A percentile compares a stretch with the other conserved stretches of the same genome.
These are phyloP conservation scores for Lathyrus aphaca DNA, from an alignment of 306 rosid genomes.

Conservation along the genomic window DNA sequence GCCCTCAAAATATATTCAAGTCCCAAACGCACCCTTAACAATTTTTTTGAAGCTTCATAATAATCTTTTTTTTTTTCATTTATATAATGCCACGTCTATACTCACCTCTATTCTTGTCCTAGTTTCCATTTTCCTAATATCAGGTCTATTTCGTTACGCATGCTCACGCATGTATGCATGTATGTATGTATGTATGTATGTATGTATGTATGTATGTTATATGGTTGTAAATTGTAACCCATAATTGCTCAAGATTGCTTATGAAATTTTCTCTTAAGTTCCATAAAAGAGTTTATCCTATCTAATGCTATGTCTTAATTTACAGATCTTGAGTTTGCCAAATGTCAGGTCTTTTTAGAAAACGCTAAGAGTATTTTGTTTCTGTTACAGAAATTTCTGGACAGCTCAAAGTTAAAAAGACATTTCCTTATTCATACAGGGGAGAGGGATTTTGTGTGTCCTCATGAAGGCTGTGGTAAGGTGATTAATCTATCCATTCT, in stretches of 20 bases:
- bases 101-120: neutral
- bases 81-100: neutral
- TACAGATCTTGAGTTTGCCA: constrained; percentile 4
- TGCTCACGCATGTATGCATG: neutral
- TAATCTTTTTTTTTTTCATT: neutral
- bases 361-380: constrained; percentile 48
- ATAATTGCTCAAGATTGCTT: neutral
- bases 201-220: constrained; percentile 24
- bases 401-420: constrained; percentile 95
- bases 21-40: neutral
- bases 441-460: constrained; percentile 90
- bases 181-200: constrained; percentile 15
- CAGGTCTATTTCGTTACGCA: neutral
- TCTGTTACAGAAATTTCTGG: constrained; percentile 91
- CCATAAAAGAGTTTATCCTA: neutral
- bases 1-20: too few species aligned
- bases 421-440: constrained; percentile 96
- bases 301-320: constrained; percentile 1
- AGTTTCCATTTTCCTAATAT: neutral
- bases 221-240: neutral
- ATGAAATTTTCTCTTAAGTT: neutral
- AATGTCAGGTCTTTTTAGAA: constrained; percentile 66
- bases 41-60: neutral
- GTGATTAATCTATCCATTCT: constrained; percentile 56
- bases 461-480: constrained; percentile 99